Evolutionary conservation across 257 asterid species (phyloP), one percentile per base, ranked within the genome.

Genomic region (Penstemon davidsonii): DNA sequence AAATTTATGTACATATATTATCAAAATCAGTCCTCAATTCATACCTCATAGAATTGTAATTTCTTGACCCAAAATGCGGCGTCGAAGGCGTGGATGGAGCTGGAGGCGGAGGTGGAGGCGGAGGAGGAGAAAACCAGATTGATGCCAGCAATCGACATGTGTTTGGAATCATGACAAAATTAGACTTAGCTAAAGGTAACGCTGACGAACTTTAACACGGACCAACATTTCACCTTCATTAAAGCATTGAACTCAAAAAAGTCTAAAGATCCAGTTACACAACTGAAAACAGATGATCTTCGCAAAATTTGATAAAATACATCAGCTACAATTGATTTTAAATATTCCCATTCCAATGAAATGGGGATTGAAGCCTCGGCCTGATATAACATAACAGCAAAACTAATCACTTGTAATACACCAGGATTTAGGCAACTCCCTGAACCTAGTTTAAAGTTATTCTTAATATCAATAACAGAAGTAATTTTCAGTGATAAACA

Each of bases 211-310:
- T 65, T 15, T 61, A 46, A 50, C 44, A 49, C 25, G 9, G 39
- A 41, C 51, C 33, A 57, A 69, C 55, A 55, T 37, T 58, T 8
- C 41, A 47, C 45, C 55, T 45, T 62, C 46, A 72, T 39, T 39
- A 38, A 12, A 46, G 38, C 44, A 4, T 43, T 37, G 39, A 37
- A 11, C 59, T 55, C 12, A 18, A 51, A 50, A 50, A 25, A 55
- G 19, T 55, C 38, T 37, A 6, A 55, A 45, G 39, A 19, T 52
- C 51, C 41, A 72, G 39, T 55, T 7, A 5, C 62, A 55, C 52
- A 9, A 49, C 54, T 61, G 53, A 62, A 44, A 62, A 44, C 46
- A 43, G 57, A 10, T 63, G 57, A 50, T 37, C 53, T 10, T 33
- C n/a, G 18, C 42, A 9, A 67, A 53, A 9, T 36, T 12, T 36